Evolutionary conservation across 2,329 filamentous ascomycete genomes (phyloP).

Genomic region (Ambrosiella xylebori): DNA sequence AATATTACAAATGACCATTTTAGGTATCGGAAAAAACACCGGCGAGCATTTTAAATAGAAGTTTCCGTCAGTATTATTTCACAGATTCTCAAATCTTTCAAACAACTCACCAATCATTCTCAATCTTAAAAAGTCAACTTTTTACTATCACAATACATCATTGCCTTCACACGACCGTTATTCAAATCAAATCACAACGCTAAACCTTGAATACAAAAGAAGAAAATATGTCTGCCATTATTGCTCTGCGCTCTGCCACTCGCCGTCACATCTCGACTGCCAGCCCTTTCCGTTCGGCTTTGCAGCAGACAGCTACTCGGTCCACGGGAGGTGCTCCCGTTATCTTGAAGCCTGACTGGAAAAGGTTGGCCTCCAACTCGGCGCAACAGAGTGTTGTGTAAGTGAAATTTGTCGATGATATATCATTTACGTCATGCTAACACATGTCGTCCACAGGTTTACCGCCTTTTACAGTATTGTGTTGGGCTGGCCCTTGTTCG

Average conservation of each 20-base stretch:
- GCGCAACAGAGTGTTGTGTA: neutral
- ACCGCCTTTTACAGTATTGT: constrained; percentile 20
- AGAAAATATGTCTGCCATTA: constrained; percentile 5
- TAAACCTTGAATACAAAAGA: neutral
- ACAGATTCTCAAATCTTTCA: too few species aligned
- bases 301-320: constrained; percentile 16
- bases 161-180: neutral
- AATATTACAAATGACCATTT: too few species aligned
- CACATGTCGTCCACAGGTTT: constrained; percentile 18
- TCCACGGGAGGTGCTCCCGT: constrained; percentile 20
- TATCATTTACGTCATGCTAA: neutral
- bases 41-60: too few species aligned
- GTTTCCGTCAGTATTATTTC: too few species aligned
- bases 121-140: too few species aligned
- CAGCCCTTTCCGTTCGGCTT: constrained; percentile 17
- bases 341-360: constrained; percentile 20
- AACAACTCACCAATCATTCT: too few species aligned
- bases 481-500: constrained; percentile 22
- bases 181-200: neutral
- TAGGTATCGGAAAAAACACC: too few species aligned
- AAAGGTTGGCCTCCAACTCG: constrained; percentile 15
- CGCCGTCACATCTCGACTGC: constrained; percentile 22
- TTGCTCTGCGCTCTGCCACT: constrained; percentile 17
- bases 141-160: too few species aligned
- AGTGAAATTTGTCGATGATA: neutral